Evolutionary conservation across 2,329 filamentous ascomycete genomes (phyloP), one percentile per base, ranked within the genome.

Genomic region (Ceratocystis eucalypticola): DNA sequence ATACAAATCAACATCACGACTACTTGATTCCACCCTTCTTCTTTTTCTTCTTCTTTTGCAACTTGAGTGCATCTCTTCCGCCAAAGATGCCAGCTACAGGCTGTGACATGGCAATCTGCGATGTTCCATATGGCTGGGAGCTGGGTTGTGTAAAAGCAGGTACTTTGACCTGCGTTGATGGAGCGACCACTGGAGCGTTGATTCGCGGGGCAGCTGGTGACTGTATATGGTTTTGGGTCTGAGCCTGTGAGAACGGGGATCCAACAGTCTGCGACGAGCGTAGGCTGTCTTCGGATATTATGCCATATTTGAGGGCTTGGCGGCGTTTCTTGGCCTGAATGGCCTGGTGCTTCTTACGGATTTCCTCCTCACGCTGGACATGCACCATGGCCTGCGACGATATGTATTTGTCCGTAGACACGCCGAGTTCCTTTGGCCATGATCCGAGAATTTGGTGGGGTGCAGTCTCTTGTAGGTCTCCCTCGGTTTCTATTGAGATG

Each of bases 71-170:
- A 2, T 46, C 44, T 28, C 79, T 74, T 69, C 75, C 76, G 30
- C 80, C 80, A 75, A 80, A 80, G 3, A 72, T 69, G 1, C 80
- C 80, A n/a, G 74, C 67, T 15, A 77, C 71, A 8, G 77, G 76
- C 70, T 80, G 79, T 64, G 79, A 80, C 75, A 79, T 79, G n/a
- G 74, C 73, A 64, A 75, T 69, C 2, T 71, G 64, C 10, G 64
- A 65, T 2, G 17, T 57, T 17, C 48, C 41, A 71, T n/a, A 61
- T 8, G 53, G 5, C 25, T 61, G 64, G 10, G 64, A 65, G 25
- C 64, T 65, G 17, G 53, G n/a, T 10, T 59, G 63, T 8, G 63
- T 28, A 17, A 65, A 50, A 2, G 53, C 25, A 12, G 46, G 55
- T 15, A 41, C 44, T 30, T 37, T 28, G 17, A n/a, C 28, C 30